Base-by-base conservation (phyloP, 1,284 basidiomycete species). In the Leucoagaricus sp. region DNA sequence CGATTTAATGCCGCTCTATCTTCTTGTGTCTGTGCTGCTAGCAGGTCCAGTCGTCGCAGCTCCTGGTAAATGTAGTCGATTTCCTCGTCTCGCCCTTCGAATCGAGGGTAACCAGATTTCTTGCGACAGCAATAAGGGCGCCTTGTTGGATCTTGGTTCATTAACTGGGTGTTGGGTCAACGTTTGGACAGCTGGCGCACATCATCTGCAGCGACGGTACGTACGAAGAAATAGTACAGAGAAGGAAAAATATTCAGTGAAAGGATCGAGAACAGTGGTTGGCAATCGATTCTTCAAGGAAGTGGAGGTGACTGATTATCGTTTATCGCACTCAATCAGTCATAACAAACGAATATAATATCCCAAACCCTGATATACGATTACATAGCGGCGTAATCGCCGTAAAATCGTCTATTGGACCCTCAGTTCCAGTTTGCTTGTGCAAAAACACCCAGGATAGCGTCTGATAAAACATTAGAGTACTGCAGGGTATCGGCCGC, bases 361-460 rank as follows among this genome's bases (percentile, higher is more conserved):
- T 38, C 36, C 6, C 40, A 23, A 41, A 41, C 15, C 5, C 19
- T 3, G 40, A 41, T 41, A 41, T 41, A 23, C 2, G 23, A 8
- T n/a, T 12, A 40, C 10, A 8, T 40, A 40, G 5, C 7, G n/a
- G 36, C 36, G 5, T 5, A 40, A n/a, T n/a, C 7, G 8, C 8
- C 17, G n/a, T 40, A 9, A 8, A n/a, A 8, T 36, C 4, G 21
- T 17, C 3, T 34, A 25, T 38, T 3, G 21, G 23, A n/a, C 25
- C 19, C 26, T 60, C 57, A 70, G 54, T 86, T 88, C 88, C 86
- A 89, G 60, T 59, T 72, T 33, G 70, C 65, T 65, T 84, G 73
- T 2, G 88, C 89, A 64, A 80, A 91, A 45, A 86, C 48, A 0
- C 85, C 87, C 41, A 88, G 69, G 15, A 80, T 79, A 55, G 75